Percentiles rank a stretch among this genome's conserved stretches.
Conservation (phyloP, 352 stramenopile genomes). For the Phytophthora rubi region DNA sequence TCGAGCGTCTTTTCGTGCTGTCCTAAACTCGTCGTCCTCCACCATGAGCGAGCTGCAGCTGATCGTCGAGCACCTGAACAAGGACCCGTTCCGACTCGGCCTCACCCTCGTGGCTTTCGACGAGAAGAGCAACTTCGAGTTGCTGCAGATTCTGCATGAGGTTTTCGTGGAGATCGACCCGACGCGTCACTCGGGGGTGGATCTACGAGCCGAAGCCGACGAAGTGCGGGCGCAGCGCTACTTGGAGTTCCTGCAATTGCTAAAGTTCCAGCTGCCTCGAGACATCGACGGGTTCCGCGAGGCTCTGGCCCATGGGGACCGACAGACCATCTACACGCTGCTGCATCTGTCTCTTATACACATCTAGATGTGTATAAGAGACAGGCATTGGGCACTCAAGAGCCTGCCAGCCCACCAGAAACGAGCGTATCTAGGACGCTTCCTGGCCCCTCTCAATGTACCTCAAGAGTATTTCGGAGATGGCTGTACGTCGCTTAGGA, state of each 20-base stretch:
- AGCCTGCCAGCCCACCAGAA: constrained; percentile 91
- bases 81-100: constrained; percentile 91
- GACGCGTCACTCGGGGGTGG: constrained; percentile 76
- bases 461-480: constrained; percentile 94
- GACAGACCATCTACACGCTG: constrained; percentile 90
- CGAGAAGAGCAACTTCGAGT: constrained; percentile 93
- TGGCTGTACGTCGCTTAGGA: constrained; percentile 52
- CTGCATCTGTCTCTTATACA: no score
- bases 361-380: no score
- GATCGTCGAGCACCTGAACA: constrained; percentile 94
- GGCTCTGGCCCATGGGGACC: constrained; percentile 82
- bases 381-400: constrained; percentile 94
- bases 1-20: background rate
- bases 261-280: constrained; percentile 92
- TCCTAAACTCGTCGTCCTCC: background rate
- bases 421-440: constrained; percentile 93
- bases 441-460: constrained; percentile 92
- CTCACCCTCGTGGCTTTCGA: constrained; percentile 94
- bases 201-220: constrained; percentile 85
- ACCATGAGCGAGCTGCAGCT: constrained; percentile 91
- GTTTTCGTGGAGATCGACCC: constrained; percentile 91
- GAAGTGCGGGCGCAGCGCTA: constrained; percentile 84
- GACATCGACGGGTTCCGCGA: constrained; percentile 81
- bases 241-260: constrained; percentile 91
- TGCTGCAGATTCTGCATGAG: constrained; percentile 94